Percentiles rank a stretch among this genome's conserved stretches.
Conservation (phyloP, 768 basidiomycete genomes). For the Lactarius evosmus region DNA sequence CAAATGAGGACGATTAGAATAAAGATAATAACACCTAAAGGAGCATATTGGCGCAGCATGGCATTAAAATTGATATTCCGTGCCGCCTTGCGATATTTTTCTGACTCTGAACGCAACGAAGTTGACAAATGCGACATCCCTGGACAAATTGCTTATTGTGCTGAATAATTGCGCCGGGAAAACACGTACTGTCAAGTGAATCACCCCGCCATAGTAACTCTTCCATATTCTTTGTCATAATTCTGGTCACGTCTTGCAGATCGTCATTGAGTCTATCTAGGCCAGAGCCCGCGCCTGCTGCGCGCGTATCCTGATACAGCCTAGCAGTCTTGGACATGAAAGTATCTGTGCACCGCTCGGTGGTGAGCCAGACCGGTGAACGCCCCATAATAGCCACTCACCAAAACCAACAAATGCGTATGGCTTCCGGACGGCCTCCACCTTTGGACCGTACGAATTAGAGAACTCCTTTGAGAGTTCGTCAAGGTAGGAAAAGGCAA, state of each 20-base stretch:
- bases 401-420: slow-evolving; percentile 99
- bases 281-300: slow-evolving; percentile 65
- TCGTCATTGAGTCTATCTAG: slow-evolving; percentile 93
- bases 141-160: slow-evolving; percentile 33
- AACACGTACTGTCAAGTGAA: slow-evolving; percentile 81
- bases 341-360: slow-evolving; percentile 60
- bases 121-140: slow-evolving; percentile 97
- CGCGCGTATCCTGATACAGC: slow-evolving; percentile 90
- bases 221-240: slow-evolving; percentile 99
- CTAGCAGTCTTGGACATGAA: slow-evolving; percentile 99
- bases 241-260: slow-evolving; percentile 94
- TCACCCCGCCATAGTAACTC: slow-evolving; percentile 98
- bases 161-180: background rate
- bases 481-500: slow-evolving; percentile 96
- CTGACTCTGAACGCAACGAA: slow-evolving; percentile 91
- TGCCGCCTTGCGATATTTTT: slow-evolving; percentile 95
- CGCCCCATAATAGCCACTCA: slow-evolving; percentile 40
- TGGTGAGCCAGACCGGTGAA: slow-evolving; percentile 8
- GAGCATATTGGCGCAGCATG: slow-evolving; percentile 94
- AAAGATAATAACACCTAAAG: slow-evolving; percentile 76
- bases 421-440: slow-evolving; percentile 90
- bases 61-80: slow-evolving; percentile 92
- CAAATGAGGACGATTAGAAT: slow-evolving; percentile 74
- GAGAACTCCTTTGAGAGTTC: slow-evolving; percentile 97
- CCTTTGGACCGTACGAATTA: slow-evolving; percentile 87